A percentile compares a stretch with the other conserved stretches of the same genome.
Conservation (phyloP, 139 green algal genomes). For the Haematococcus lacustris region DNA sequence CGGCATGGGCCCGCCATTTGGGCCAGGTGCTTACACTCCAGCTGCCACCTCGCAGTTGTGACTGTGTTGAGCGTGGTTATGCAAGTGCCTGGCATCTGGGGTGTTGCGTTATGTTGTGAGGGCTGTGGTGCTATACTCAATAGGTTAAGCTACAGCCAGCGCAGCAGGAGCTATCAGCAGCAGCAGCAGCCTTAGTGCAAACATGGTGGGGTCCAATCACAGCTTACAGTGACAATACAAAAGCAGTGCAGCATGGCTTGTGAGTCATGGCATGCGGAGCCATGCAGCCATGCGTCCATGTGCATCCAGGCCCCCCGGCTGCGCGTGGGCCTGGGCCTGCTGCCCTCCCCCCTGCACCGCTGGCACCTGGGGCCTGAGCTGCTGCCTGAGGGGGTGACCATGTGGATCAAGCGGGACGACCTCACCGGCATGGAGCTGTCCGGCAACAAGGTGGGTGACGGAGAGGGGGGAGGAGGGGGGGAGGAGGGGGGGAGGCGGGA, state of each 20-base stretch:
- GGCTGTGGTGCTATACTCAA: neutral
- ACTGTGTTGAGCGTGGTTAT: neutral
- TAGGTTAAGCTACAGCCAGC: neutral
- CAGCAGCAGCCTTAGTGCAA: no score
- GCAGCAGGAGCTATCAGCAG: neutral
- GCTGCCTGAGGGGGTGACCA: slow-evolving; percentile 55
- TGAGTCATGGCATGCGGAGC: neutral
- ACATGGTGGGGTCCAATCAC: no score
- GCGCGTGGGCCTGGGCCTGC: neutral
- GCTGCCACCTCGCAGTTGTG: neutral
- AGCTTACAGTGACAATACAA: neutral
- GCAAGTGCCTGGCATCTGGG: neutral
- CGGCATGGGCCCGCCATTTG: neutral
- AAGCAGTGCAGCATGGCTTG: neutral
- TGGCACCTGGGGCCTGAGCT: slow-evolving; percentile 69
- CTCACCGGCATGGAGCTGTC: slow-evolving; percentile 82
- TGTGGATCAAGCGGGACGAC: slow-evolving; percentile 91
- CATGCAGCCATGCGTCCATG: neutral
- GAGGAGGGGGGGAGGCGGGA: no score
- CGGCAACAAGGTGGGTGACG: slow-evolving; percentile 75
- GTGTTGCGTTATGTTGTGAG: neutral
- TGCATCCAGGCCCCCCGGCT: neutral
- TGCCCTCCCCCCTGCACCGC: slow-evolving; percentile 63
- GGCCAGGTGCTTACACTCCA: neutral
- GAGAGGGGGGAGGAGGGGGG: no score